Conservation (phyloP, 257 asterid genomes). For the Ophiorrhiza pumila region DNA sequence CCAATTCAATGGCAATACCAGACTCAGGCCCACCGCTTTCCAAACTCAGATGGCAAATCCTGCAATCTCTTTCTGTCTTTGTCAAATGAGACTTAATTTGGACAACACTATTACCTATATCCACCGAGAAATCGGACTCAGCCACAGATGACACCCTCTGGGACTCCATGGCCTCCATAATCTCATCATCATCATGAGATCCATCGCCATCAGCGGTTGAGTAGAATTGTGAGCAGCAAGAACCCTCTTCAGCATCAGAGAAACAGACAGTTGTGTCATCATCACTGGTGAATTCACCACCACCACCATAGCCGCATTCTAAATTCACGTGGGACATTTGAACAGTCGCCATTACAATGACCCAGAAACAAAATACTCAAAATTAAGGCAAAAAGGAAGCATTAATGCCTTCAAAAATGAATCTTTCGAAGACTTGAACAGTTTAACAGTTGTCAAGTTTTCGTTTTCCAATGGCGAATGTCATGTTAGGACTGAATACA, state of each 20-base stretch:
- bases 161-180: constrained; percentile 42
- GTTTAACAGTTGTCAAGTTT: neutral
- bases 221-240: constrained; percentile 70
- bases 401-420: constrained; percentile 22
- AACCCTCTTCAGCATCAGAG: constrained; percentile 76
- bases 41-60: constrained; percentile 84
- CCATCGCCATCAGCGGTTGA: constrained; percentile 79
- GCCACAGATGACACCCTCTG: constrained; percentile 42
- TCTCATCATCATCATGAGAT: constrained; percentile 53
- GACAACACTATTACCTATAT: constrained; percentile 34
- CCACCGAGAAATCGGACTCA: constrained; percentile 42
- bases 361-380: constrained; percentile 25
- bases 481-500: neutral
- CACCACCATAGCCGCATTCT: constrained; percentile 52
- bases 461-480: neutral
- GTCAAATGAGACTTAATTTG: constrained; percentile 35
- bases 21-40: constrained; percentile 48
- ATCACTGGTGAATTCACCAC: constrained; percentile 23
- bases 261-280: constrained; percentile 57
- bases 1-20: constrained; percentile 75
- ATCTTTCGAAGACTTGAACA: neutral
- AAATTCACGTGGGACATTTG: constrained; percentile 54
- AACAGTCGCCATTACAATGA: constrained; percentile 35
- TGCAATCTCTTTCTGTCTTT: constrained; percentile 57
- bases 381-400: constrained; percentile 7